Conservation (phyloP, 768 basidiomycete species). For the Lentinula sp. region DNA sequence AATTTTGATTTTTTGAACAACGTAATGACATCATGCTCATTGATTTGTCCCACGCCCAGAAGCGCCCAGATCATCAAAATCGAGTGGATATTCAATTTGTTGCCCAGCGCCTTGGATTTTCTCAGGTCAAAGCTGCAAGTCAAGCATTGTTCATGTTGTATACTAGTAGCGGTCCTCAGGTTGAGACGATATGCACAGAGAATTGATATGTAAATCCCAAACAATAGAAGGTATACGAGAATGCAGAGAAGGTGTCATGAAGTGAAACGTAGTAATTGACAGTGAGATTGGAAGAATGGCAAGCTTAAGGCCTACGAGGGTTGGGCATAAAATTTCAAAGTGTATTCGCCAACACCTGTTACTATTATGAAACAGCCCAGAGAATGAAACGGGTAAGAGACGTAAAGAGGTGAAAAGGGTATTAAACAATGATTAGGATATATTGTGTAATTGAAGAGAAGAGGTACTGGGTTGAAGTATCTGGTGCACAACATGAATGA, state of each 20-base stretch:
- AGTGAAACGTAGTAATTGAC: background rate
- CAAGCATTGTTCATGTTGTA: background rate
- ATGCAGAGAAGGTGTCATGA: background rate
- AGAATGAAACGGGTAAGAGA: background rate
- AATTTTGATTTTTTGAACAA: background rate
- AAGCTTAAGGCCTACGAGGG: background rate
- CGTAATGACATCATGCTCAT: background rate
- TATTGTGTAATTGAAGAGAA: background rate
- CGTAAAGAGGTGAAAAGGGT: background rate
- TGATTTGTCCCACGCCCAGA: background rate
- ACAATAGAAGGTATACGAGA: background rate
- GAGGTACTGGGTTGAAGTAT: background rate
- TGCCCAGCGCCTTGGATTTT: background rate
- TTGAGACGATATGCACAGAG: background rate
- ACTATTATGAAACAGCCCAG: background rate
- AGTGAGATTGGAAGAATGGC: background rate
- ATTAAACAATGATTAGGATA: background rate
- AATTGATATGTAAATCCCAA: background rate
- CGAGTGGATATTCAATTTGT: no score
- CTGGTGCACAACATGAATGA: background rate
- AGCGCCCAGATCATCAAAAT: background rate
- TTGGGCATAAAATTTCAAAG: background rate
- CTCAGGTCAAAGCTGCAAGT: background rate
- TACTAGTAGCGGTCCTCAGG: background rate
- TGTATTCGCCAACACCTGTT: background rate